A percentile compares a stretch with the other conserved stretches of the same genome.
These are phyloP conservation scores for Aureobasidium lini DNA, from an alignment of 2,329 filamentous ascomycete genomes.

Conservation along the genomic window DNA sequence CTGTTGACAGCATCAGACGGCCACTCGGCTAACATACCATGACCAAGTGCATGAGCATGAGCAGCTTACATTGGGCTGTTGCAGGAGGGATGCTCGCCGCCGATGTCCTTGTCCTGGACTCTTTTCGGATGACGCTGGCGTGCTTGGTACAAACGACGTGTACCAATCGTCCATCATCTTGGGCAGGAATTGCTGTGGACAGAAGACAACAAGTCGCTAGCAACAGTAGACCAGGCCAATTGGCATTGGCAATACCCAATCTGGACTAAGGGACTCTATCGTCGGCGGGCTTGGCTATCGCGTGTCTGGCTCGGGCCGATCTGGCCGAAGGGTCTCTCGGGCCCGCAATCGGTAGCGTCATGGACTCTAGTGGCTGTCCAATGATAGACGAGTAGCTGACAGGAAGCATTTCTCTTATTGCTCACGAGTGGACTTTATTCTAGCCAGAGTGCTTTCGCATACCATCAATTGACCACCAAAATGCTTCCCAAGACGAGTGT, in stretches of 20 bases:
- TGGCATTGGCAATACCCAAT: not conserved
- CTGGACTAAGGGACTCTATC: not conserved
- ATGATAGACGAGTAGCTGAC: not conserved
- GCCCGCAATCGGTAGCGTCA: conserved; percentile 2
- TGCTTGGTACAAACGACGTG: conserved; percentile 59
- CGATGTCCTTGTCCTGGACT: conserved; percentile 54
- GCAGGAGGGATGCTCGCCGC: conserved; percentile 61
- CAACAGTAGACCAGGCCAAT: not conserved
- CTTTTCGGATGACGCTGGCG: conserved; percentile 43
- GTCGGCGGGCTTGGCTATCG: not conserved
- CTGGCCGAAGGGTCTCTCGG: not conserved
- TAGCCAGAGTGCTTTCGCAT: not conserved
- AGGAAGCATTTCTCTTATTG: not conserved
- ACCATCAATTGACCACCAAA: not conserved
- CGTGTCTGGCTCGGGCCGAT: not conserved
- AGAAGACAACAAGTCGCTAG: not conserved
- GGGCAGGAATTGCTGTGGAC: not conserved
- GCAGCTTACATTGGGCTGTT: conserved; percentile 42
- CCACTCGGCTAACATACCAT: conserved; percentile 21
- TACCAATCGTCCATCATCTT: conserved; percentile 63
- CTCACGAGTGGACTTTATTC: not conserved
- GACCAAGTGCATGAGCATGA: conserved; percentile 21
- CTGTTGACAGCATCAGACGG: conserved; percentile 41
- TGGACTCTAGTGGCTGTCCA: not conserved
- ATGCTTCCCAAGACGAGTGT: conserved; percentile 10